These are phyloP conservation scores for Triticum urartu DNA, from an alignment of 176 grass and related monocot species.

Conservation along the genomic window DNA sequence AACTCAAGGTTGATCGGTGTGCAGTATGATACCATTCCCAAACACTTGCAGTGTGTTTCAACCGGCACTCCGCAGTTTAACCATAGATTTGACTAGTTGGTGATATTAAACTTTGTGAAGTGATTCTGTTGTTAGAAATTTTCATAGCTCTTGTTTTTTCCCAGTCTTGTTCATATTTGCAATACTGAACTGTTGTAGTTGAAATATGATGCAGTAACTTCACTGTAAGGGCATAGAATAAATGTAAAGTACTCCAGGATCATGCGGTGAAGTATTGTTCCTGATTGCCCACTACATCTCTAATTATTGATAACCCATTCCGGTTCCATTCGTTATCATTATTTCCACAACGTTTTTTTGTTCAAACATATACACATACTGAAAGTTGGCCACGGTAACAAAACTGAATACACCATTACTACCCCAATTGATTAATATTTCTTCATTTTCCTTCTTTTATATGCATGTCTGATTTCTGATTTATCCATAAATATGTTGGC, in stretches of 20 bases:
- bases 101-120: neutral
- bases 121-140: neutral
- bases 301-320: neutral
- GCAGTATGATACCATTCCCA: neutral
- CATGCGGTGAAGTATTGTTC: neutral
- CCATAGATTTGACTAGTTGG: neutral
- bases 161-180: conserved; percentile 7
- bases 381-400: neutral
- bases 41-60: neutral
- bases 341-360: neutral
- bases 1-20: neutral
- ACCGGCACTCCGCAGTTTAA: neutral
- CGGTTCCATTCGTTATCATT: neutral
- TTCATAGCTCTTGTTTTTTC: neutral
- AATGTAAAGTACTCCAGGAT: neutral
- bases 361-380: conserved; percentile 2
- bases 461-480: conserved; percentile 20
- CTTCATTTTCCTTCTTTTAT: conserved; percentile 11
- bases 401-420: conserved; percentile 2
- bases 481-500: neutral
- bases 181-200: neutral
- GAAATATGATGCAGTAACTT: neutral
- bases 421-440: neutral
- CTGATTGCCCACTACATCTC: neutral
- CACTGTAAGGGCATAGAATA: neutral